A percentile compares a stretch with the other conserved stretches of the same genome.
phyloP scores from a whole-genome alignment of 257 asterid genomes.

The Capsicum pubescens region DNA sequence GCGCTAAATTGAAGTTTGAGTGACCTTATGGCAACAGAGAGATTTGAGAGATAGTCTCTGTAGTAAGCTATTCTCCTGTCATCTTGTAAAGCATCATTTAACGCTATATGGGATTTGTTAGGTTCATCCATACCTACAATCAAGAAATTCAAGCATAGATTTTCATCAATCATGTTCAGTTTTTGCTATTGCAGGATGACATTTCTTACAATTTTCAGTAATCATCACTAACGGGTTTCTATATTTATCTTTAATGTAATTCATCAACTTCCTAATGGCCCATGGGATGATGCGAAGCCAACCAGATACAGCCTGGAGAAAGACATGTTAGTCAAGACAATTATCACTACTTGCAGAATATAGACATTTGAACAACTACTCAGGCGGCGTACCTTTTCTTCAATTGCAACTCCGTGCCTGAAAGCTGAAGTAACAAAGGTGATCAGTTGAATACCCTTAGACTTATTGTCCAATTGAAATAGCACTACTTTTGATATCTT shows the following conservation, averaged over 20 bases:
- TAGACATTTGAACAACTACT: neutral
- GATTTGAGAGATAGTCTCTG: slow-evolving; percentile 74
- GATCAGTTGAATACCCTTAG: slow-evolving; percentile 26
- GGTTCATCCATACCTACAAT: slow-evolving; percentile 83
- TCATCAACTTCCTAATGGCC: slow-evolving; percentile 77
- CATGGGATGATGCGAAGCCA: slow-evolving; percentile 88
- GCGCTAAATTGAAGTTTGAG: neutral
- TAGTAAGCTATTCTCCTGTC: slow-evolving; percentile 71
- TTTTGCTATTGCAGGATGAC: neutral
- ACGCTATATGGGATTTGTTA: slow-evolving; percentile 41
- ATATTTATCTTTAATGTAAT: slow-evolving; percentile 64
- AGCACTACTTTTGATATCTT: slow-evolving; percentile 23
- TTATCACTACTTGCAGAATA: neutral
- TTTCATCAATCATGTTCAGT: neutral
- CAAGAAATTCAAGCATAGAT: slow-evolving; percentile 19
- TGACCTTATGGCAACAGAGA: slow-evolving; percentile 84
- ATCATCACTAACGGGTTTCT: slow-evolving; percentile 75
- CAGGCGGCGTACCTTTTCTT: slow-evolving; percentile 67
- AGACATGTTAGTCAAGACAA: neutral
- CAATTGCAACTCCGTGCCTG: slow-evolving; percentile 71
- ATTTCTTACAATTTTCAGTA: slow-evolving; percentile 73
- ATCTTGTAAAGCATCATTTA: slow-evolving; percentile 58
- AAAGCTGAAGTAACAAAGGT: slow-evolving; percentile 49
- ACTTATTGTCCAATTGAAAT: neutral
- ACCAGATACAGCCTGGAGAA: slow-evolving; percentile 65